Conservation (phyloP, 2,329 filamentous ascomycete species). For the Phyllosticta citribraziliensis region DNA sequence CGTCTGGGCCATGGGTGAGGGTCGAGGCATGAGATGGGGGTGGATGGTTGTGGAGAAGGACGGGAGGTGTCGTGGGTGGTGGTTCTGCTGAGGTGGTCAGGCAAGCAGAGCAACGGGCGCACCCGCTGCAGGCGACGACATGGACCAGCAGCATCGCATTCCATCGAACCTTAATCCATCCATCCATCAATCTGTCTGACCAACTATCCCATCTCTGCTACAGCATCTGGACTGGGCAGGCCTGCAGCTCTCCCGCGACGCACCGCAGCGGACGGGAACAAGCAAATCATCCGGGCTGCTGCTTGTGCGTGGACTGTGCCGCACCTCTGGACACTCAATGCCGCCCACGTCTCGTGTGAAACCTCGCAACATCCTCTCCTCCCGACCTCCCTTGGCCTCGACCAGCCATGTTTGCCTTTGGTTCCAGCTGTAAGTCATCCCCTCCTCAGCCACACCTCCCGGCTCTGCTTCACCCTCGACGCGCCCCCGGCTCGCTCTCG, state of each 20-base stretch:
- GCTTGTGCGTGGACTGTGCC: background rate
- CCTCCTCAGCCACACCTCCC: constrained; percentile 2
- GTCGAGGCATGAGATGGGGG: background rate
- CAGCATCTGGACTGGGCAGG: background rate
- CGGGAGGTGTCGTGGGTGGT: background rate
- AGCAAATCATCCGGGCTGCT: constrained; percentile 4
- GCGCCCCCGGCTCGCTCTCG: background rate
- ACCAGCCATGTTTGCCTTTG: constrained; percentile 26
- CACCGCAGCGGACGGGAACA: background rate
- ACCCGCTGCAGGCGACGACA: background rate
- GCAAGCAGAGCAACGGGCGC: background rate
- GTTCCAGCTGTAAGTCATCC: constrained; percentile 21
- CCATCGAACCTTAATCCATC: background rate
- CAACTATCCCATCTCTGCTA: background rate
- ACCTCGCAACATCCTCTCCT: constrained; percentile 1
- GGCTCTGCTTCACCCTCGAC: background rate
- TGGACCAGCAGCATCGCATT: background rate
- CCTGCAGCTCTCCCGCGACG: background rate
- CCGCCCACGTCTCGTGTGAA: constrained; percentile 7
- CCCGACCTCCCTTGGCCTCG: constrained; percentile 5
- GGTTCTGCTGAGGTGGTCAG: background rate
- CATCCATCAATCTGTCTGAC: too few relatives aligned
- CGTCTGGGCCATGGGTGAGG: background rate
- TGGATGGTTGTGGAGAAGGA: background rate
- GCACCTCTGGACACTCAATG: background rate